Base-by-base conservation (phyloP, 164 flowering plant species). In the Taxillus chinensis region DNA sequence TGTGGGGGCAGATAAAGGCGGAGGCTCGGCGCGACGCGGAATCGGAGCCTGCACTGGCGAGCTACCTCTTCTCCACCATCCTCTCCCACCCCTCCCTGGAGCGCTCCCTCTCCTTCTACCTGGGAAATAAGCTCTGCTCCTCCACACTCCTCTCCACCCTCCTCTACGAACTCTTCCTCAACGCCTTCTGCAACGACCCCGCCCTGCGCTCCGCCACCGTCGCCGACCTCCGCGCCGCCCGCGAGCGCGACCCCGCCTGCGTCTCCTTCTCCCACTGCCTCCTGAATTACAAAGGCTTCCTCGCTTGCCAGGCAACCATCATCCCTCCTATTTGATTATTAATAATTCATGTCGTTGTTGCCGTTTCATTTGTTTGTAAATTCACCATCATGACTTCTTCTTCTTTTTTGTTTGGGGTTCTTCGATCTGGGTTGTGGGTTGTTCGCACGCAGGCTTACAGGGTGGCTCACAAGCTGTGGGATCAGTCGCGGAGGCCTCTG, bases 271-370 rank as follows among this genome's bases (percentile, higher is more conserved):
- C 91, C 45, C 91, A 89, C 67, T 89, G 96, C 74, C 79, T 89
- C 65, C 85, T 89, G 63, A 86, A 89, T 62, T 89, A 85, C 83
- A 89, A 89, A 67, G 96, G 96, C 42, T 87, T 87, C 77, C 80
- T 87, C 39, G 90, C 93, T 40, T 78, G 83, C 65, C 87, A 83
- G 84, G 87, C 77, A 11, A 27, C 52, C 38, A 27, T 16, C 7
- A 40, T 3, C 2, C 5, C 39, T 43, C 45, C 3, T 39, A 16
- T 52, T 38, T 52, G 27, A 54, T 5, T 15, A n/a, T 40, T 7
- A 17, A 51, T 43, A 4, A 3, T 46, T 8, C 59, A 8, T 40
- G 3, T 38, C 45, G 39, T 45, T 27, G 39, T 45, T 27, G 27
- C 27, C 2, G 27, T 27, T 27, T 27, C 27, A 27, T 27, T 27